phyloP scores from a whole-genome alignment of 768 basidiomycete species.

The Hypsizygus marmoreus region DNA sequence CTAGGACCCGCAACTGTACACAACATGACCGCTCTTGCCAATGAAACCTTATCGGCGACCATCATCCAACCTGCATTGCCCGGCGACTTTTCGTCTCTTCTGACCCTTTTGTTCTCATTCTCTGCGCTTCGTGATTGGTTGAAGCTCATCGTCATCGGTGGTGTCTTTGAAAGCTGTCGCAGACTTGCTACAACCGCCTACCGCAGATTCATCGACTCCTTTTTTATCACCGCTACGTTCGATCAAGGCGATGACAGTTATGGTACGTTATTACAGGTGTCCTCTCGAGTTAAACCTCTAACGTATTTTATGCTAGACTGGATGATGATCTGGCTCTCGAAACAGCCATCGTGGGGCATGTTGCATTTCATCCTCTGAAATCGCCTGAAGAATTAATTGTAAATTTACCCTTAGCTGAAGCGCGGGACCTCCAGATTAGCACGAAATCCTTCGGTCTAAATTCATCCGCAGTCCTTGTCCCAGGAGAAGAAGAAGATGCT shows the following conservation, averaged over 20 bases:
- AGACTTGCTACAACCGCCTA: constrained; percentile 47
- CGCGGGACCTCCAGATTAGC: constrained; percentile 22
- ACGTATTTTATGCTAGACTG: constrained; percentile 47
- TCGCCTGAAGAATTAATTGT: background rate
- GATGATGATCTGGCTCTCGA: constrained; percentile 71
- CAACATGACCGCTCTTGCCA: background rate
- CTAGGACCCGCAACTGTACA: background rate
- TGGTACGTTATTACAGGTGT: constrained; percentile 36
- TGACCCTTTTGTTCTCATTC: constrained; percentile 51
- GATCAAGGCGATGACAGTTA: constrained; percentile 59
- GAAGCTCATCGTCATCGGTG: constrained; percentile 64
- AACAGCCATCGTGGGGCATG: constrained; percentile 42
- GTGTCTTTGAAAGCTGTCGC: constrained; percentile 58
- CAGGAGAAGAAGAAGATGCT: constrained; percentile 38
- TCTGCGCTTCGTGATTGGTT: constrained; percentile 64
- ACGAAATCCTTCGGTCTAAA: constrained; percentile 42
- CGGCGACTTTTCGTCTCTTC: constrained; percentile 30
- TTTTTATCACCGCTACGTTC: constrained; percentile 66
- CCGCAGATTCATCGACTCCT: constrained; percentile 44
- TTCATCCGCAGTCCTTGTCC: constrained; percentile 30
- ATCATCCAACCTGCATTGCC: background rate
- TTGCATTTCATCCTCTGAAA: background rate
- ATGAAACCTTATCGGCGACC: background rate
- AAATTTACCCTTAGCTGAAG: constrained; percentile 10
- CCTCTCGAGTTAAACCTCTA: background rate